Evolutionary conservation across 441 rosid genomes (phyloP).

Genomic region (Cnidoscolus chayamansa): DNA sequence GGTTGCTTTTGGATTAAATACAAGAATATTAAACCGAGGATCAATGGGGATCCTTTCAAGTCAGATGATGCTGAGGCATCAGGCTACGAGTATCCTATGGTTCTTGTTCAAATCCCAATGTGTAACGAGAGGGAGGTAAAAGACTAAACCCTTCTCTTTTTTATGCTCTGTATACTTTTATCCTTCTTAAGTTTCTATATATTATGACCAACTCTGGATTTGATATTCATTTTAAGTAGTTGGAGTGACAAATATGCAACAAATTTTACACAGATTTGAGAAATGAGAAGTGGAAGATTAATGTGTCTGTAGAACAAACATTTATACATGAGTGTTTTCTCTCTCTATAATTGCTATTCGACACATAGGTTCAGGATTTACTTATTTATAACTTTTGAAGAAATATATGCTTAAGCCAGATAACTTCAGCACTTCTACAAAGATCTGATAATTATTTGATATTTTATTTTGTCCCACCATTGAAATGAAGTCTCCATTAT

Average conservation of each 20-base stretch:
- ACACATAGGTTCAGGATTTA: neutral
- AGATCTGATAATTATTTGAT: neutral
- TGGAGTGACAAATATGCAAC: neutral
- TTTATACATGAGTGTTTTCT: no score
- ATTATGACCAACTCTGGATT: conserved; percentile 1
- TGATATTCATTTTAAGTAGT: neutral
- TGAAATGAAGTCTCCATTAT: neutral
- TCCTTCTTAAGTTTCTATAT: neutral
- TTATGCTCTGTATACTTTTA: conserved; percentile 6
- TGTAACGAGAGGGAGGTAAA: conserved; percentile 90
- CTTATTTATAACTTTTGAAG: neutral
- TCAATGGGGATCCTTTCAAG: conserved; percentile 55
- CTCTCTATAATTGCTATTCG: neutral
- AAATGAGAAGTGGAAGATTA: conserved; percentile 2
- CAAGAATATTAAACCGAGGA: conserved; percentile 69
- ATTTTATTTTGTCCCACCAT: neutral
- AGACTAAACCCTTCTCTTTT: neutral
- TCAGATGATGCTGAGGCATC: conserved; percentile 58
- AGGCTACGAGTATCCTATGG: conserved; percentile 65
- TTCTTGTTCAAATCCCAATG: conserved; percentile 97
- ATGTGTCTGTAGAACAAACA: no score
- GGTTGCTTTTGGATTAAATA: conserved; percentile 90
- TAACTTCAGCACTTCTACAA: no score
- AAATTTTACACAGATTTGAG: conserved; percentile 10
- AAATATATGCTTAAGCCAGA: no score